phyloP scores from a whole-genome alignment of 1,284 basidiomycete genomes.

The Mycosarcoma mackinlayi region DNA sequence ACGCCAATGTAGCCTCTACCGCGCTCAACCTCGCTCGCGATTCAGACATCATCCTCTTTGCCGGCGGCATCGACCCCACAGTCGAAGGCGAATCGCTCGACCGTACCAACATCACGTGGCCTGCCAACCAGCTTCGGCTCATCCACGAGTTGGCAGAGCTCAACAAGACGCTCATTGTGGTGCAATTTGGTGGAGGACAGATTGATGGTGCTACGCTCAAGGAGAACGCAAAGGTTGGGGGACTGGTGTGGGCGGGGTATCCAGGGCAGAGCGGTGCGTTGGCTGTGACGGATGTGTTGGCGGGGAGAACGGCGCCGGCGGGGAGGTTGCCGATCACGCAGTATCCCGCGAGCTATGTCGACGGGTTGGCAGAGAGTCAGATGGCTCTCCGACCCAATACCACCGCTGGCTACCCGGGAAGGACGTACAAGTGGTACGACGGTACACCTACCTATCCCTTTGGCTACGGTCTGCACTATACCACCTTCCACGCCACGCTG shows the following conservation, averaged over 20 bases:
- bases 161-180: constrained; percentile 14
- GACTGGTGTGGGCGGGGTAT: constrained; percentile 25
- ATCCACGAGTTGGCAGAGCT: constrained; percentile 7
- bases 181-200: constrained; percentile 32
- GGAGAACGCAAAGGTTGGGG: not conserved
- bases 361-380: constrained; percentile 2
- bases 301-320: constrained; percentile 4
- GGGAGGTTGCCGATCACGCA: constrained; percentile 28
- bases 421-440: constrained; percentile 34
- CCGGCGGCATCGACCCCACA: constrained; percentile 20
- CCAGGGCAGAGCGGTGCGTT: constrained; percentile 21
- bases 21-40: not conserved
- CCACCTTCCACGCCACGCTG: constrained; percentile 4
- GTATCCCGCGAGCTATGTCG: constrained; percentile 18
- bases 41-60: constrained; percentile 15
- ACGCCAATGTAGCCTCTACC: not conserved
- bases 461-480: constrained; percentile 27
- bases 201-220: constrained; percentile 17
- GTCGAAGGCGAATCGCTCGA: constrained; percentile 22
- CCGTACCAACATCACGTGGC: constrained; percentile 15
- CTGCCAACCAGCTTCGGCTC: constrained; percentile 19
- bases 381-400: constrained; percentile 13
- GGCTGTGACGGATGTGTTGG: constrained; percentile 16
- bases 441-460: constrained; percentile 16
- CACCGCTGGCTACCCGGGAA: constrained; percentile 8